Base-by-base conservation (phyloP, 441 rosid species). In the Erodium chrysanthum region DNA sequence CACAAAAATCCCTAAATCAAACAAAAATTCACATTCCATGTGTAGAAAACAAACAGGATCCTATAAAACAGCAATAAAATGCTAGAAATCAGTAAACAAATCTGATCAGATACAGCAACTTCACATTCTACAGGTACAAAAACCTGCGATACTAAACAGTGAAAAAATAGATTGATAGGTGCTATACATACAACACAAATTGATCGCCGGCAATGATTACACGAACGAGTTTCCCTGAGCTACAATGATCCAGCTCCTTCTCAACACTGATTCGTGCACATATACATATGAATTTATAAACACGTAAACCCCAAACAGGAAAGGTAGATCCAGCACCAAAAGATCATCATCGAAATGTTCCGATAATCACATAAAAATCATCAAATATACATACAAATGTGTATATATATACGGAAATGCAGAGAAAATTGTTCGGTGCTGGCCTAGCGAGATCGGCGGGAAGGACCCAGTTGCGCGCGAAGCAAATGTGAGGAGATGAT, bases 391-490 rank as follows among this genome's bases (percentile, higher is more conserved):
- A 27, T 27, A 27, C 29, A 27, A 27, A 27, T 27, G 29, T 27
- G 3, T 1, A 27, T 3, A 27, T 1, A n/a, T 29, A 33, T 7
- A 33, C 8, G 40, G 40, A 33, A 5, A 33, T 33, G 6, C 7
- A 33, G 40, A 33, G 40, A 33, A 33, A 33, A 33, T 33, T 7
- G 9, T 0, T 21, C 27, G 33, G n/a, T 31, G 31, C 50, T 12
- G 69, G 71, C 90, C 81, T 81, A 83, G 67, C 90, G 83, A 63
- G 70, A 68, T 75, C 70, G 75, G 66, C 70, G 69, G 67, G 80
- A 70, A 56, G 71, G 68, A 75, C 76, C 48, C 71, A 74, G 40
- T 70, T 67, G 84, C 77, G 78, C 66, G 78, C 23, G 54, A 35
- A 54, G 27, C 76, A 70, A 50, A 33, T 33, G 40, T 3, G 40